Evolutionary conservation across 148 eudicot genomes (phyloP).

Genomic region (Vaccinium corymbosum): DNA sequence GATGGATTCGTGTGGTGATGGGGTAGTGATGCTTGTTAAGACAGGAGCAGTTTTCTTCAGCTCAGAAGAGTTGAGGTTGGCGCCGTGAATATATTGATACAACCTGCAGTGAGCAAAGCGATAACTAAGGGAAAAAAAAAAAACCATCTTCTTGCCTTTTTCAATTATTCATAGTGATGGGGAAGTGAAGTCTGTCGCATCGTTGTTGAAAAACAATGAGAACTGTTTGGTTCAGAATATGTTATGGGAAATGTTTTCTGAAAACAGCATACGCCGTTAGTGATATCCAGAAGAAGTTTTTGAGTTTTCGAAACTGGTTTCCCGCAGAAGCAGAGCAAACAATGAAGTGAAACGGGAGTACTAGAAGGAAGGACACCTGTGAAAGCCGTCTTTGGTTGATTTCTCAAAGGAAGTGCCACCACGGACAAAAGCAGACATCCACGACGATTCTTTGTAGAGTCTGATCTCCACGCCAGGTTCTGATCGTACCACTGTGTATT

Average conservation of each 20-base stretch:
- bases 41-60: conserved; percentile 21
- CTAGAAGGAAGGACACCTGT: conserved; percentile 16
- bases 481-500: conserved; percentile 22
- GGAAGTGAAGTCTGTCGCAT: neutral
- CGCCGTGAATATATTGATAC: conserved; percentile 30
- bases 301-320: neutral
- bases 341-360: neutral
- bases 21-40: conserved; percentile 20
- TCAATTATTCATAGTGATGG: neutral
- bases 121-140: neutral
- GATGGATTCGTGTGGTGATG: neutral
- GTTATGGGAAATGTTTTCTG: neutral
- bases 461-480: conserved; percentile 25
- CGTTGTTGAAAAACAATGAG: too few species aligned
- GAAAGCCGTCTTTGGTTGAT: conserved; percentile 29
- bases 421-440: conserved; percentile 22
- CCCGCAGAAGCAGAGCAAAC: neutral
- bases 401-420: conserved; percentile 23
- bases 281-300: neutral
- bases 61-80: conserved; percentile 20
- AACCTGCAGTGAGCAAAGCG: conserved; percentile 8
- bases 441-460: conserved; percentile 24
- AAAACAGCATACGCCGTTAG: neutral
- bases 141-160: neutral
- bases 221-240: neutral